Percentiles rank a stretch among this genome's conserved stretches.
These are phyloP conservation scores for Cocos nucifera DNA, from an alignment of 176 grass and related monocot genomes.

Conservation along the genomic window DNA sequence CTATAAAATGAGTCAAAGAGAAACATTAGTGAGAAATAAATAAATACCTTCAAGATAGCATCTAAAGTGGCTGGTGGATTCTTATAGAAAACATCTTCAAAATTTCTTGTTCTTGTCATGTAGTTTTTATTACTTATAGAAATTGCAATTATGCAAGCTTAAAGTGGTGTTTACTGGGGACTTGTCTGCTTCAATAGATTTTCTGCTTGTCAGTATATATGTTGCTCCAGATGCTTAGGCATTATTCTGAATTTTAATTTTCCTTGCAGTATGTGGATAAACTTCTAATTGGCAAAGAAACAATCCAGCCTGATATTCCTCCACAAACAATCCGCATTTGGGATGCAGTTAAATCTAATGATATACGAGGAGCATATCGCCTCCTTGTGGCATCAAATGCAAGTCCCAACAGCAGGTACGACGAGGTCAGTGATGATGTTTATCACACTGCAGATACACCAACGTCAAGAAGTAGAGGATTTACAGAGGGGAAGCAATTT, in stretches of 20 bases:
- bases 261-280: constrained; percentile 83
- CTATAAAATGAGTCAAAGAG: too few relatives aligned
- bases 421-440: constrained; percentile 42
- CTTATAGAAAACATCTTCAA: too few relatives aligned
- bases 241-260: background rate
- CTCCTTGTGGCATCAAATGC: constrained; percentile 47
- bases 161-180: too few relatives aligned
- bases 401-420: constrained; percentile 56
- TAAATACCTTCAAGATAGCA: too few relatives aligned
- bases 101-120: too few relatives aligned
- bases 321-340: constrained; percentile 39
- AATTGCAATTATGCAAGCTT: too few relatives aligned
- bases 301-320: constrained; percentile 9
- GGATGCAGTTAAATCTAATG: constrained; percentile 68
- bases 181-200: too few relatives aligned
- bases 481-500: constrained; percentile 39
- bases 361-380: constrained; percentile 57
- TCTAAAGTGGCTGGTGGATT: too few relatives aligned
- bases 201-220: too few relatives aligned
- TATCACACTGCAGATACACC: constrained; percentile 23
- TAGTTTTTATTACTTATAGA: too few relatives aligned
- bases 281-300: constrained; percentile 59
- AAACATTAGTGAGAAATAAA: too few relatives aligned
- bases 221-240: too few relatives aligned
- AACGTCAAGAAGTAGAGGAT: constrained; percentile 17